Percentiles rank a stretch among this genome's conserved stretches.
phyloP scores from a whole-genome alignment of 441 rosid genomes.

The Gossypium davidsonii region DNA sequence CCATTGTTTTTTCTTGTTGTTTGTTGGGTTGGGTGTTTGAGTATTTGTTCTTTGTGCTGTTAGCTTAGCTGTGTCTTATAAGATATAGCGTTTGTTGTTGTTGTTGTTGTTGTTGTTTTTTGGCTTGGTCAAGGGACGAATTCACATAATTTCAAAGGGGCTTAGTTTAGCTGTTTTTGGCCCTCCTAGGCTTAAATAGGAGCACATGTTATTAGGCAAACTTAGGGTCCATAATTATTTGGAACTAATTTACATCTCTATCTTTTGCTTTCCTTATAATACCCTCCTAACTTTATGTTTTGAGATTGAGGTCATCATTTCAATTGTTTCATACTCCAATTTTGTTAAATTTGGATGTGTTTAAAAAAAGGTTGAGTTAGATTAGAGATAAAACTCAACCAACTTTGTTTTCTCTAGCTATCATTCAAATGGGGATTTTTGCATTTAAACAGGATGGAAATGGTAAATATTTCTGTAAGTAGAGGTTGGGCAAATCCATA shows the following conservation, averaged over 20 bases:
- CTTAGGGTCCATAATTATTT: conserved; percentile 1
- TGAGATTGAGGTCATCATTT: no score
- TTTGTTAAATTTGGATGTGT: no score
- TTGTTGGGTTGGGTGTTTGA: not conserved
- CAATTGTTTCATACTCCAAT: no score
- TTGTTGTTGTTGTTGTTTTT: not conserved
- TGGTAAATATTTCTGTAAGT: not conserved
- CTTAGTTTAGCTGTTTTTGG: not conserved
- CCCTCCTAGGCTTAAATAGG: not conserved
- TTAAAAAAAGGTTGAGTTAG: no score
- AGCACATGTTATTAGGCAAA: not conserved
- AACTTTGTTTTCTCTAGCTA: no score
- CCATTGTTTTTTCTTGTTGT: conserved; percentile 16
- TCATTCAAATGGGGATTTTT: no score
- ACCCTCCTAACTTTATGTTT: no score
- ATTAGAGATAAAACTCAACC: no score
- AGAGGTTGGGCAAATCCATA: not conserved
- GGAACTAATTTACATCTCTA: conserved; percentile 3
- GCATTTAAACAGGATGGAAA: no score
- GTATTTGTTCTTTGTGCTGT: not conserved
- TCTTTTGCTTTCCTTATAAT: not conserved
- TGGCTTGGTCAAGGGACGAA: not conserved
- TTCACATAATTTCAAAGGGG: not conserved
- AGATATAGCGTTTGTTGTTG: not conserved
- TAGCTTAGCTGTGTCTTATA: not conserved